Conservation (phyloP, 495 filamentous ascomycete genomes). For the Viridothelium virens region DNA sequence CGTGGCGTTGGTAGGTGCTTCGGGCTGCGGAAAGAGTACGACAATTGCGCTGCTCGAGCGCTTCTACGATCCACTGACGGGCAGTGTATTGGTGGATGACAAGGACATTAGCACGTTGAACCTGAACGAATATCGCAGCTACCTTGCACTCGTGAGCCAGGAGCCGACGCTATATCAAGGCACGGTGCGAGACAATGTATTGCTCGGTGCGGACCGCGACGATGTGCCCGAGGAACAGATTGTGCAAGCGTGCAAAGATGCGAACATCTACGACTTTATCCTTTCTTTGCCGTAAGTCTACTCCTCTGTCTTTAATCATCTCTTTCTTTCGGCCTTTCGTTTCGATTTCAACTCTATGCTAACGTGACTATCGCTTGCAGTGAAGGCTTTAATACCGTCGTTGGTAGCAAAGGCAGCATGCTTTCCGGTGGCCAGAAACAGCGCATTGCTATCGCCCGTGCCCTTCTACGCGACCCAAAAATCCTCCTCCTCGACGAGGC, state of each 20-base stretch:
- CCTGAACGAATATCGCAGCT: slow-evolving; percentile 66
- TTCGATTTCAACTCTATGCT: background rate
- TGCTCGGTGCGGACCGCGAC: slow-evolving; percentile 57
- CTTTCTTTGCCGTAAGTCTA: slow-evolving; percentile 45
- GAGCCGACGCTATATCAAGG: slow-evolving; percentile 85
- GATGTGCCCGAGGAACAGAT: slow-evolving; percentile 62
- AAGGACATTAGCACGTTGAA: slow-evolving; percentile 67
- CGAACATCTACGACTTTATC: slow-evolving; percentile 91
- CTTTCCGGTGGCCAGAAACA: slow-evolving; percentile 39
- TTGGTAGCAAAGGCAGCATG: slow-evolving; percentile 35
- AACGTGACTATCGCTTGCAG: slow-evolving; percentile 14
- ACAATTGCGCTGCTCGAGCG: slow-evolving; percentile 54
- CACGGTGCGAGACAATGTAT: slow-evolving; percentile 72
- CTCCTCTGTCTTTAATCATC: background rate
- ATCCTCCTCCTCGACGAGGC: slow-evolving; percentile 80
- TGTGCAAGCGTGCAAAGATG: slow-evolving; percentile 70
- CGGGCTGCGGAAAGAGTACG: slow-evolving; percentile 55
- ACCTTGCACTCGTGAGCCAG: slow-evolving; percentile 74
- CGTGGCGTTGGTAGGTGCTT: slow-evolving; percentile 52
- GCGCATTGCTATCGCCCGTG: slow-evolving; percentile 38
- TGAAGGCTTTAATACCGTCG: slow-evolving; percentile 36
- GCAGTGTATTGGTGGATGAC: slow-evolving; percentile 64
- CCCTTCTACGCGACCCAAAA: slow-evolving; percentile 61
- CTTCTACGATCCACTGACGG: slow-evolving; percentile 64
- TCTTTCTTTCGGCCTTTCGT: background rate